These are phyloP conservation scores for Amaranthus palmeri DNA, from an alignment of 148 eudicot genomes.

Conservation along the genomic window DNA sequence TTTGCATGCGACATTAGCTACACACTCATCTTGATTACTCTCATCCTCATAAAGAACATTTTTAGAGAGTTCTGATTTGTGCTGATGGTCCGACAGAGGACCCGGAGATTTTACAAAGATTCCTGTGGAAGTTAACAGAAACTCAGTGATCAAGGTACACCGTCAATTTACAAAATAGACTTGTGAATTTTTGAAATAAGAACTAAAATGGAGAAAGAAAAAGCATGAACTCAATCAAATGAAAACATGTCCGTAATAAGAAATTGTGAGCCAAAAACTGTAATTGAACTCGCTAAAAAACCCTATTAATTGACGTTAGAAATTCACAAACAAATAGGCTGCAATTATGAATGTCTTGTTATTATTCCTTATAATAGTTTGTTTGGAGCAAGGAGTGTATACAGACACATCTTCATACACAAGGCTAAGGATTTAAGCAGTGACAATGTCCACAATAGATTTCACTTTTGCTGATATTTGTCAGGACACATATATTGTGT, in stretches of 20 bases:
- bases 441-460: background rate
- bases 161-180: background rate
- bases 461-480: background rate
- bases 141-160: constrained; percentile 5
- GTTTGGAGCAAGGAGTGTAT: background rate
- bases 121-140: constrained; percentile 27
- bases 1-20: constrained; percentile 27
- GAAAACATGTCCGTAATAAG: too few relatives aligned
- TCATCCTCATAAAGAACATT: constrained; percentile 38
- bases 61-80: constrained; percentile 38
- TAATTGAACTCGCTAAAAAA: background rate
- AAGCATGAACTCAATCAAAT: background rate
- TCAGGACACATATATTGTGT: background rate
- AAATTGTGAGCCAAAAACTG: background rate
- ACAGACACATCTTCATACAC: background rate
- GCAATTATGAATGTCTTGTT: background rate
- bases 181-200: background rate
- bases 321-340: background rate
- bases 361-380: background rate
- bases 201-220: background rate
- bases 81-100: constrained; percentile 30
- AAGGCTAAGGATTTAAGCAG: background rate
- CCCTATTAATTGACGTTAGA: background rate
- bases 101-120: constrained; percentile 30
- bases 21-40: constrained; percentile 29